Percentiles rank a stretch among this genome's conserved stretches.
Conservation (phyloP, 129 eudicot genomes). For the Ambrosia trifida region DNA sequence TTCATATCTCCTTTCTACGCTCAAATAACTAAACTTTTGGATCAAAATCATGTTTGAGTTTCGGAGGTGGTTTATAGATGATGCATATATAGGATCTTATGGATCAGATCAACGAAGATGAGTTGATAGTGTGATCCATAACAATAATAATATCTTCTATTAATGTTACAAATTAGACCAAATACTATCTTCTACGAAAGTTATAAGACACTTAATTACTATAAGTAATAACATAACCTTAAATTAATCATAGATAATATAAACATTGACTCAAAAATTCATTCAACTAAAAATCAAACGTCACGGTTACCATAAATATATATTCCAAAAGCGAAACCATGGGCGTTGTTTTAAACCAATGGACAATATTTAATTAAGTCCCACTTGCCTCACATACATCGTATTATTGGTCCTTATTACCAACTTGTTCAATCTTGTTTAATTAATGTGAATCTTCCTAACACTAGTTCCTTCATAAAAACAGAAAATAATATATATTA, state of each 20-base stretch:
- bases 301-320: background rate
- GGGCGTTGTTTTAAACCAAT: slow-evolving; percentile 27
- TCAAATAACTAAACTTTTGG: no score
- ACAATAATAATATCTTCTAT: background rate
- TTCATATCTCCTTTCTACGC: no score
- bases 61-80: background rate
- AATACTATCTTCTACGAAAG: background rate
- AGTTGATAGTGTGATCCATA: no score
- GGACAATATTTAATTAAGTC: slow-evolving; percentile 32
- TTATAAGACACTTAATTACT: background rate
- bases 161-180: no score
- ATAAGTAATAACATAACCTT: background rate
- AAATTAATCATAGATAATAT: background rate
- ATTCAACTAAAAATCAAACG: slow-evolving; percentile 9
- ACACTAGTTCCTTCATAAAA: background rate
- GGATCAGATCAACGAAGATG: no score
- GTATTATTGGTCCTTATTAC: slow-evolving; percentile 26
- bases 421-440: slow-evolving; percentile 21
- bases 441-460: slow-evolving; percentile 18
- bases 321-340: slow-evolving; percentile 25
- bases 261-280: slow-evolving; percentile 6
- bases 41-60: background rate
- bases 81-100: no score
- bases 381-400: slow-evolving; percentile 29
- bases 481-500: background rate